Base-by-base conservation (phyloP, 768 basidiomycete genomes). In the Tulasnella sp. region DNA sequence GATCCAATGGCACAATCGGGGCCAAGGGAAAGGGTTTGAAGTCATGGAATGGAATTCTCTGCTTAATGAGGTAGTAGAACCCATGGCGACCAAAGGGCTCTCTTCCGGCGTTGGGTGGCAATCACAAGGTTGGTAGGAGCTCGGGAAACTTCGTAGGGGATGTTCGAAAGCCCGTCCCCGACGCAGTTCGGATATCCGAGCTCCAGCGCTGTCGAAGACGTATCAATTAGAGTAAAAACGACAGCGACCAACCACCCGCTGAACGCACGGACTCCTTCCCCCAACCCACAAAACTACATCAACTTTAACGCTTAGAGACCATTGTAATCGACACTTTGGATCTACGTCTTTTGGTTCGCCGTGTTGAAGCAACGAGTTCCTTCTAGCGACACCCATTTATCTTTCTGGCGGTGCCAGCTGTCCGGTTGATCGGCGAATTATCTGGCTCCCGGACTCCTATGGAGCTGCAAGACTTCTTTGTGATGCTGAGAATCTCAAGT, bases 171-270 rank as follows among this genome's bases (percentile, higher is more conserved):
- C 28, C 60, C 64, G 64, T 69, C 64, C 64, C 28, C 34, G 64
- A 69, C 64, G 34, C 64, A 69, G 64, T 37, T 69, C 64, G 64
- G 64, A 69, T 20, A 69, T 28, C 64, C 64, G 64, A 37, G 28
- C 64, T 11, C 34, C n/a, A n/a, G 34, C 28, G 28, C n/a, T 31
- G 28, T 31, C 18, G 64, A 37, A 69, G 64, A 69, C 64, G 64
- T 69, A 34, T 37, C 34, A 12, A 46, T 16, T 37, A 31, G 31
- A 69, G 64, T 69, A 69, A 69, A 60, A 69, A 69, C 6, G 14
- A 24, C 22, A 54, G 54, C 12, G 8, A 50, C 50, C 50, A 50
- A 46, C 46, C 54, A 54, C 54, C 54, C 24, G 24, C n/a, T n/a
- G 54, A n/a, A 54, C n/a, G 54, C 54, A 54, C n/a, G 54, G 9